These are phyloP conservation scores for Escovopsis sp. DNA, from an alignment of 2,329 filamentous ascomycete genomes.

Conservation along the genomic window DNA sequence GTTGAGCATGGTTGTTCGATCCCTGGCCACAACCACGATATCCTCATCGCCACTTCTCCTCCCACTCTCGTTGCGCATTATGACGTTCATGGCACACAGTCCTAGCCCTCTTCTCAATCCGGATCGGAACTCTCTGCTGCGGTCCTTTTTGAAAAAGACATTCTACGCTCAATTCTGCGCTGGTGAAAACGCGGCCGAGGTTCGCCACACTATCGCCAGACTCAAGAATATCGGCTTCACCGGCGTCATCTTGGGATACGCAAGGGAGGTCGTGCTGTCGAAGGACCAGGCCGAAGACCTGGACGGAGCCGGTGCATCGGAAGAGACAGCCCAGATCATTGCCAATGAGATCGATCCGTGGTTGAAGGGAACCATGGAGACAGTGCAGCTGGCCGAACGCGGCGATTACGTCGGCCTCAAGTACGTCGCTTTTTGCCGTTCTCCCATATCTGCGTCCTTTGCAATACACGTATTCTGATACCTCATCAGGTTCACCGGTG, in stretches of 20 bases:
- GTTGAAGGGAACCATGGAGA: conserved; percentile 59
- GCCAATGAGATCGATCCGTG: conserved; percentile 52
- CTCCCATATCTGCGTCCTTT: no score
- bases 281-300: conserved; percentile 34
- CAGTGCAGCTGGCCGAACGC: conserved; percentile 47
- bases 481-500: conserved; percentile 55
- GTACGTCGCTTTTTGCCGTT: conserved; percentile 15
- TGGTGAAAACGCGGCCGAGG: conserved; percentile 56
- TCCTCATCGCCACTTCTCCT: conserved; percentile 59
- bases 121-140: conserved; percentile 58
- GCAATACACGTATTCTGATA: background rate
- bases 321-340: conserved; percentile 32
- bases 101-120: conserved; percentile 52
- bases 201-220: conserved; percentile 44
- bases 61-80: conserved; percentile 49
- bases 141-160: conserved; percentile 58
- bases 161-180: conserved; percentile 90
- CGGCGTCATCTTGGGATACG: conserved; percentile 75
- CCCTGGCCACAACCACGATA: conserved; percentile 51
- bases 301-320: conserved; percentile 26
- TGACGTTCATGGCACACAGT: conserved; percentile 55
- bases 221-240: conserved; percentile 64
- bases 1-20: conserved; percentile 49
- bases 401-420: conserved; percentile 54
- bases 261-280: conserved; percentile 60